Percentiles rank a stretch among this genome's conserved stretches.
Conservation (phyloP, 1,284 basidiomycete genomes). For the Exobasidium cylindrosporum region DNA sequence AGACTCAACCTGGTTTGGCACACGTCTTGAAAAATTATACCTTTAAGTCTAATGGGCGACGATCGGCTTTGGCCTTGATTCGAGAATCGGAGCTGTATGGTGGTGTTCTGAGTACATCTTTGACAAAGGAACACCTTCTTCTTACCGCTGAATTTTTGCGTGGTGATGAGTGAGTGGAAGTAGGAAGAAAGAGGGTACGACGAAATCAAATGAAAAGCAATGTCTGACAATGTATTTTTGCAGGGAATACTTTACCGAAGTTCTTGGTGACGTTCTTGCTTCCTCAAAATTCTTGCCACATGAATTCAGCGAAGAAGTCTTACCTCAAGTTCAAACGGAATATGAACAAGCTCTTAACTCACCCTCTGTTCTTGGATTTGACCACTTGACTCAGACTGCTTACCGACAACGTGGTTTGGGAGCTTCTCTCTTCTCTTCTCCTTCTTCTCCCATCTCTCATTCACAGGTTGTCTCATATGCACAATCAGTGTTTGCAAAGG, state of each 20-base stretch:
- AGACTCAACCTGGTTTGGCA: constrained; percentile 42
- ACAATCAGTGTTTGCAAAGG: constrained; percentile 41
- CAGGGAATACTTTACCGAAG: constrained; percentile 49
- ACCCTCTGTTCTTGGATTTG: constrained; percentile 42
- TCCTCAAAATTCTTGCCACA: constrained; percentile 42
- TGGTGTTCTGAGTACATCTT: constrained; percentile 79
- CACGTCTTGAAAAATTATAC: constrained; percentile 28
- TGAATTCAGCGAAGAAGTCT: constrained; percentile 53
- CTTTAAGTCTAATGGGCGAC: constrained; percentile 56
- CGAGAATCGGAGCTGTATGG: constrained; percentile 92
- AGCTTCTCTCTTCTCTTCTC: constrained; percentile 49
- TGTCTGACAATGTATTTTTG: constrained; percentile 2
- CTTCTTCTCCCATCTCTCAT: constrained; percentile 42
- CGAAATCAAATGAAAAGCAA: too few species aligned
- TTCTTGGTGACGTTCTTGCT: constrained; percentile 49
- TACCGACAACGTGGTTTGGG: constrained; percentile 51
- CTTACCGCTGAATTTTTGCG: constrained; percentile 91
- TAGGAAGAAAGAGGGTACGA: too few species aligned
- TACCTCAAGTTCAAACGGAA: constrained; percentile 46
- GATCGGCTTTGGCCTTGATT: constrained; percentile 84
- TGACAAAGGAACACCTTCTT: constrained; percentile 85
- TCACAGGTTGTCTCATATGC: constrained; percentile 35
- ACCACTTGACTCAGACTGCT: constrained; percentile 48
- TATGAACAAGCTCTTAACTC: constrained; percentile 36
- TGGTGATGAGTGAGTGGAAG: constrained; percentile 82